These are phyloP conservation scores for Alternaria conjuncta DNA, from an alignment of 2,329 filamentous ascomycete species.

Conservation along the genomic window DNA sequence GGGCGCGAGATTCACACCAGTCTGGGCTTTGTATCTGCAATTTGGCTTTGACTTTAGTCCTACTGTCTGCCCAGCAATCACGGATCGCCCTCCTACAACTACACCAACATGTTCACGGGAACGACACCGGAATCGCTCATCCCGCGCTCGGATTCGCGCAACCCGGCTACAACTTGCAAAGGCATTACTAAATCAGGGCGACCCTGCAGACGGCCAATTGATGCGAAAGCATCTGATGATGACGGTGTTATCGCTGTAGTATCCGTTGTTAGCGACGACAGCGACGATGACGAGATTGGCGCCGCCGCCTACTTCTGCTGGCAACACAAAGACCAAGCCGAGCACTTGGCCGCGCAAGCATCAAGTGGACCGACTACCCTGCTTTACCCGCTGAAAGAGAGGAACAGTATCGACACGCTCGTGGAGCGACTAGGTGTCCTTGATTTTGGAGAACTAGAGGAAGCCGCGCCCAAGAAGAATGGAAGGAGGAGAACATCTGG, in stretches of 20 bases:
- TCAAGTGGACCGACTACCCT: conserved; percentile 43
- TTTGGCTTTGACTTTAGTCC: background rate
- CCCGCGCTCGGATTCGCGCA: conserved; percentile 81
- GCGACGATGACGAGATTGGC: conserved; percentile 62
- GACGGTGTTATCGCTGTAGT: conserved; percentile 50
- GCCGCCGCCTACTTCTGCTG: conserved; percentile 80
- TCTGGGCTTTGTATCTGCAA: background rate
- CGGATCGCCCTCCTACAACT: background rate
- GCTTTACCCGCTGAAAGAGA: conserved; percentile 65
- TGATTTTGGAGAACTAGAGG: conserved; percentile 60
- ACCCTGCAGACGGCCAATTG: conserved; percentile 78
- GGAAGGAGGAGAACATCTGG: conserved; percentile 23
- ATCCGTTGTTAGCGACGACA: conserved; percentile 44
- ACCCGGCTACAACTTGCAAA: conserved; percentile 83
- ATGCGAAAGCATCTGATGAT: conserved; percentile 52
- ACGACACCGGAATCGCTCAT: conserved; percentile 80
- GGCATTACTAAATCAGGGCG: conserved; percentile 84
- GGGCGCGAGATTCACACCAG: background rate
- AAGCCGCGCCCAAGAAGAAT: conserved; percentile 45
- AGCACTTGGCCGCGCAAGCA: conserved; percentile 38
- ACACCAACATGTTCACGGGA: conserved; percentile 39
- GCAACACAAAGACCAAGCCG: conserved; percentile 91
- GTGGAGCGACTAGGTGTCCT: conserved; percentile 78
- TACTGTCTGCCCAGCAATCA: background rate
- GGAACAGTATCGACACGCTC: conserved; percentile 86